Base-by-base conservation (phyloP, 2,329 filamentous ascomycete species). In the Diaporthe caulivora region DNA sequence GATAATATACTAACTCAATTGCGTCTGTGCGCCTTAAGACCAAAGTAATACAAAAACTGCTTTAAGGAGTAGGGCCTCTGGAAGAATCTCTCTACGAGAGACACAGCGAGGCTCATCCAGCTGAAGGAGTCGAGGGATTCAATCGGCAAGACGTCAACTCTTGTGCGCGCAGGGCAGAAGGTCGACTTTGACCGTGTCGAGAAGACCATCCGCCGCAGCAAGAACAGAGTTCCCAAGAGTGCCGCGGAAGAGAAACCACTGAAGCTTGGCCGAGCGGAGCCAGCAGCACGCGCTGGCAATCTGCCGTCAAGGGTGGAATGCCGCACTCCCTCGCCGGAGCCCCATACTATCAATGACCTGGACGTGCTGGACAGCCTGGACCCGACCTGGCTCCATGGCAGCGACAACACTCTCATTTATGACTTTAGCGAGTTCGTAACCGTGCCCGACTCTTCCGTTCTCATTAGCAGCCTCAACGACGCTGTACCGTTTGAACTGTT, bases 51-150 rank as follows among this genome's bases (percentile, higher is more conserved):
- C 72, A 74, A 74, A 57, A 62, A 68, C 8, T 69, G 72, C 8
- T 74, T 74, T 53, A 68, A 72, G 26, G 44, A 74, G 17, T 74
- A 69, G 72, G 72, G 72, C 0, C 57, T 72, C 9, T 74, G 72
- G 60, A 74, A 74, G 72, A 74, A 74, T 53, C 40, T 74, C 26
- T 72, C 69, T 18, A 60, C 72, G 18, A 55, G 53, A 47, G 42
- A 60, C 42, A 69, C 72, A 29, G 71, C 34, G 37, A 54, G 62
- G 42, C 69, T 74, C 21, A 71, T 74, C 17, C 42, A 72, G 55
- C 26, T 68, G 60, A 72, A 68, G 54, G 44, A 49, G 24, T 60
- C 68, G 7, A 54, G 72, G 26, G 69, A 74, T 1, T 69, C 69
- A 40, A 29, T 72, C n/a, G 72, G 72, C 44, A 74, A 74, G 55